These are phyloP conservation scores for Chaetomium globosum DNA, from an alignment of 2,329 filamentous ascomycete genomes.

Conservation along the genomic window DNA sequence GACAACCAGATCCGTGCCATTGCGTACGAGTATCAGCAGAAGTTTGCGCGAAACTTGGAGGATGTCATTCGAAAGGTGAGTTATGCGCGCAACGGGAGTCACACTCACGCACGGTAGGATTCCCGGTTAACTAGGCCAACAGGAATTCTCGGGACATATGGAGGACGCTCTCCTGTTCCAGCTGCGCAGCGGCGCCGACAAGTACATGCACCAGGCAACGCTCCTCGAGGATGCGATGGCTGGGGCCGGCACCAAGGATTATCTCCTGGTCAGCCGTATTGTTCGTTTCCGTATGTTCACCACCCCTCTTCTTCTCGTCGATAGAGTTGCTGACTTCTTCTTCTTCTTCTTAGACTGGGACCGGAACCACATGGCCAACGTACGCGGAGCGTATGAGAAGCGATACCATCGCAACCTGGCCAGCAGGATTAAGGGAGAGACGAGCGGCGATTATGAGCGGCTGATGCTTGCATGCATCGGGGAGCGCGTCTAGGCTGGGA, in stretches of 20 bases:
- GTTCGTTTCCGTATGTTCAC: conserved; percentile 61
- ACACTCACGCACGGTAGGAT: neutral
- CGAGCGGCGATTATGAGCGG: conserved; percentile 78
- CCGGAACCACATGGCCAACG: conserved; percentile 69
- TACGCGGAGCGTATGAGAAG: conserved; percentile 76
- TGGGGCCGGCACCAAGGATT: conserved; percentile 84
- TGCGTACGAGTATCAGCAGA: conserved; percentile 70
- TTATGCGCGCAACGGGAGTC: conserved; percentile 3
- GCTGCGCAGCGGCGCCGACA: conserved; percentile 74
- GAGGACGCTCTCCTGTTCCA: conserved; percentile 79
- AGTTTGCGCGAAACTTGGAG: conserved; percentile 71
- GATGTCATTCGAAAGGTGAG: conserved; percentile 70
- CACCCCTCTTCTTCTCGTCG: neutral
- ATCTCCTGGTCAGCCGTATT: conserved; percentile 74
- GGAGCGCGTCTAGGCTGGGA: conserved; percentile 40
- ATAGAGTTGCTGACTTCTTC: conserved; percentile 6
- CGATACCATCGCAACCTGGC: conserved; percentile 69
- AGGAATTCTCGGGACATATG: conserved; percentile 93
- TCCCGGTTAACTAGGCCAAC: conserved; percentile 13
- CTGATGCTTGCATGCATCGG: conserved; percentile 72
- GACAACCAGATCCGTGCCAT: conserved; percentile 86
- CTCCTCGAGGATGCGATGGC: conserved; percentile 86
- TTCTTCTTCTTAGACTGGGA: conserved; percentile 66
- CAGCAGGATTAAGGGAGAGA: conserved; percentile 76
- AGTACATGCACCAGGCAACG: conserved; percentile 78